These are phyloP conservation scores for Moricandia arvensis DNA, from an alignment of 345 rosid species.

Conservation along the genomic window DNA sequence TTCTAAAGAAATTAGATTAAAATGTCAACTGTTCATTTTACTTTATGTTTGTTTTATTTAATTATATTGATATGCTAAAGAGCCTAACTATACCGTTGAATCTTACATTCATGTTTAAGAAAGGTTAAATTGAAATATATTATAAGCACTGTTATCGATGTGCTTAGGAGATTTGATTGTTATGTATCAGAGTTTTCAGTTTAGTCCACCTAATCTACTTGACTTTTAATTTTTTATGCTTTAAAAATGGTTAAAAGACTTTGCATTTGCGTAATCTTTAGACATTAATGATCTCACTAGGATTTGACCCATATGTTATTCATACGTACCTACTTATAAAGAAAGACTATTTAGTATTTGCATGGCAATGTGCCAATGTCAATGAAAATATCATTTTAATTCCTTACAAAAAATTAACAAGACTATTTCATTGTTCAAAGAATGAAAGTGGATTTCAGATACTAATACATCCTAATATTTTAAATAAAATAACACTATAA, in stretches of 20 bases:
- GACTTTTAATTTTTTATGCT: constrained; percentile 7
- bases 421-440: background rate
- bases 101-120: background rate
- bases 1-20: background rate
- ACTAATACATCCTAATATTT: background rate
- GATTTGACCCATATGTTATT: background rate
- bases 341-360: background rate
- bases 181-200: background rate
- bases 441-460: background rate
- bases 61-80: background rate
- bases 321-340: background rate
- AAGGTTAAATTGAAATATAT: background rate
- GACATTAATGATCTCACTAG: constrained; percentile 16
- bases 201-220: constrained; percentile 24
- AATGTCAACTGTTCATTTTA: constrained; percentile 26
- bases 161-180: background rate
- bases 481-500: background rate
- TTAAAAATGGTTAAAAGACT: background rate
- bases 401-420: background rate
- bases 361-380: background rate
- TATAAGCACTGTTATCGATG: constrained; percentile 15
- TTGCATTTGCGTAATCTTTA: background rate
- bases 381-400: background rate
- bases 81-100: constrained; percentile 19
- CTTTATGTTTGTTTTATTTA: background rate